Evolutionary conservation across 2,329 filamentous ascomycete species (phyloP).

Genomic region (Fusarium redolens): DNA sequence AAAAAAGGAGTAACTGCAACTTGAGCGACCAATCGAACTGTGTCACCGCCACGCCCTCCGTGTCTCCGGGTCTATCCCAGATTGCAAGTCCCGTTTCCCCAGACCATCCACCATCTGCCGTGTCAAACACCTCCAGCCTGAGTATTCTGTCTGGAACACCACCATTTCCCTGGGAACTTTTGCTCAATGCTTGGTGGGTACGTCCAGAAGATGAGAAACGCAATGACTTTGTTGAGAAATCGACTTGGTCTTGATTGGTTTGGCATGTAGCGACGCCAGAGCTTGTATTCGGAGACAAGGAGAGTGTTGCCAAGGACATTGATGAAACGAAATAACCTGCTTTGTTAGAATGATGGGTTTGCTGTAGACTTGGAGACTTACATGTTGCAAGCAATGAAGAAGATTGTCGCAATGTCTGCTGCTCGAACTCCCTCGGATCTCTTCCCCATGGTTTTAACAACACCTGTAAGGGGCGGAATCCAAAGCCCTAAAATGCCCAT

Average conservation of each 20-base stretch:
- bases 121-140: neutral
- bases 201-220: constrained; percentile 55
- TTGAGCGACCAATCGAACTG: neutral
- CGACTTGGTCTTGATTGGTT: constrained; percentile 40
- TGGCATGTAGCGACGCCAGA: constrained; percentile 52
- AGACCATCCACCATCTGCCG: neutral
- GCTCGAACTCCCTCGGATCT: constrained; percentile 6
- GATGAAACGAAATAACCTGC: constrained; percentile 52
- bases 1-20: neutral
- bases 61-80: constrained; percentile 39
- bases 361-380: constrained; percentile 37
- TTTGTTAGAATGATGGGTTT: neutral
- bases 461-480: constrained; percentile 41
- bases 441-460: constrained; percentile 36
- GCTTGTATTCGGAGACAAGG: constrained; percentile 52
- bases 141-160: constrained; percentile 21
- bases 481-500: constrained; percentile 39
- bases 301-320: constrained; percentile 54
- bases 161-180: constrained; percentile 50
- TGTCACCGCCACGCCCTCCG: constrained; percentile 17
- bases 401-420: constrained; percentile 47
- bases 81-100: constrained; percentile 26
- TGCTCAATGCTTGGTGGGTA: constrained; percentile 56
- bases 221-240: constrained; percentile 44
- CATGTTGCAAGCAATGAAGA: constrained; percentile 54